phyloP scores from a whole-genome alignment of 2,329 filamentous ascomycete species.

The Curvularia sp. region DNA sequence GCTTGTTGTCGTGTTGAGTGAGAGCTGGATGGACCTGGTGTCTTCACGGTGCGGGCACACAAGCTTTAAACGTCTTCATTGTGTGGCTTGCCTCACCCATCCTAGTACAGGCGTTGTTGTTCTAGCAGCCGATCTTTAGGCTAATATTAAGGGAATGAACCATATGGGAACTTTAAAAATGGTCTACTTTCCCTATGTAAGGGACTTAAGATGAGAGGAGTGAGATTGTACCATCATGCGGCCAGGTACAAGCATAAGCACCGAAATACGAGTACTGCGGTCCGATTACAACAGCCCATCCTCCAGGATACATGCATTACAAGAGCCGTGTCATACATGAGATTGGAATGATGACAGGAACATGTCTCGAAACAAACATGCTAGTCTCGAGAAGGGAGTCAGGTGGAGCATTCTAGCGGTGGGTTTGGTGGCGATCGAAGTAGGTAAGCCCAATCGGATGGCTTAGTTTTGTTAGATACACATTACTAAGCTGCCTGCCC shows the following conservation, averaged over 20 bases:
- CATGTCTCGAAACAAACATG: neutral
- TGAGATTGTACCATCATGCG: neutral
- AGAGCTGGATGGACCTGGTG: neutral
- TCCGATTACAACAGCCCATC: neutral
- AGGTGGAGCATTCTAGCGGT: neutral
- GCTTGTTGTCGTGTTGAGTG: neutral
- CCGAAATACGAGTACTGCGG: conserved; percentile 1
- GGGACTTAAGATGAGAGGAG: neutral
- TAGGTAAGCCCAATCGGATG: neutral
- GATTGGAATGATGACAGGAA: neutral
- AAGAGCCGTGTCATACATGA: neutral
- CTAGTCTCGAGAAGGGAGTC: neutral
- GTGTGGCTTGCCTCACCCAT: neutral
- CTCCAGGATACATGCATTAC: neutral
- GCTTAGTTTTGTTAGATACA: neutral
- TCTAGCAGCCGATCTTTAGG: neutral
- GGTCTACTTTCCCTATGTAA: neutral
- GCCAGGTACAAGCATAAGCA: neutral
- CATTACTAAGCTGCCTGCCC: neutral
- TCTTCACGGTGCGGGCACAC: neutral
- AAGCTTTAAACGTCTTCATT: neutral
- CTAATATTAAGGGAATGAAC: conserved; percentile 2
- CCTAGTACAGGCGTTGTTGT: neutral
- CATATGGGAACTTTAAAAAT: neutral
- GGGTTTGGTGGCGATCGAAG: neutral